Conservation (phyloP, 1,139 yeast species). For the Suhomyces wounanorum region DNA sequence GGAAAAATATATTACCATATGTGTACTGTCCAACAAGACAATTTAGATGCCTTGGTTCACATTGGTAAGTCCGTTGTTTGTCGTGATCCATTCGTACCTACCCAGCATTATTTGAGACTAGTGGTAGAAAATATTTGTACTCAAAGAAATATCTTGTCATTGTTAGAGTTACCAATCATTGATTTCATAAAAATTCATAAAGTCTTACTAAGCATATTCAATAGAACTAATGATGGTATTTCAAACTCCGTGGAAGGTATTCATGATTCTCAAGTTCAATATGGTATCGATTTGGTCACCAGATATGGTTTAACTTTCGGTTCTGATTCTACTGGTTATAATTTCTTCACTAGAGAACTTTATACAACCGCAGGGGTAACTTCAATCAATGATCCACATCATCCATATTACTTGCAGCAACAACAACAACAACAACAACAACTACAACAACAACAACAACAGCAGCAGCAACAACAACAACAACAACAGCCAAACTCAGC, state of each 20-base stretch:
- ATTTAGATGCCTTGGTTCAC: conserved; percentile 74
- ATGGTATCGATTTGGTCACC: conserved; percentile 65
- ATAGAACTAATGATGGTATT: conserved; percentile 13
- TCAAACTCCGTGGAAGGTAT: conserved; percentile 28
- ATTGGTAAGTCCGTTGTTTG: conserved; percentile 77
- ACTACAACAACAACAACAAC: conserved; percentile 25
- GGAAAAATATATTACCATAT: conserved; percentile 81
- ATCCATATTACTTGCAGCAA: conserved; percentile 36
- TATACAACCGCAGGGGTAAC: conserved; percentile 41
- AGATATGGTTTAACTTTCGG: conserved; percentile 74
- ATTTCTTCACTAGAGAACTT: conserved; percentile 58
- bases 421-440: conserved; percentile 25
- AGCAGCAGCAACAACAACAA: conserved; percentile 27
- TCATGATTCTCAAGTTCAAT: conserved; percentile 48
- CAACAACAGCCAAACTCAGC: conserved; percentile 25
- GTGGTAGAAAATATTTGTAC: conserved; percentile 78
- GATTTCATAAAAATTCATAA: conserved; percentile 69
- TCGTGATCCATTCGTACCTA: conserved; percentile 80
- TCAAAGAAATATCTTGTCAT: conserved; percentile 63
- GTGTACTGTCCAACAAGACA: conserved; percentile 82
- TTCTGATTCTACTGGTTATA: conserved; percentile 63
- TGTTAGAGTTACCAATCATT: conserved; percentile 60
- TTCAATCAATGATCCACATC: conserved; percentile 30
- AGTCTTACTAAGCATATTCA: conserved; percentile 54
- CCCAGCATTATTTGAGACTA: conserved; percentile 70